These are phyloP conservation scores for Fomitopsis betulina DNA, from an alignment of 1,284 basidiomycete genomes.

Conservation along the genomic window DNA sequence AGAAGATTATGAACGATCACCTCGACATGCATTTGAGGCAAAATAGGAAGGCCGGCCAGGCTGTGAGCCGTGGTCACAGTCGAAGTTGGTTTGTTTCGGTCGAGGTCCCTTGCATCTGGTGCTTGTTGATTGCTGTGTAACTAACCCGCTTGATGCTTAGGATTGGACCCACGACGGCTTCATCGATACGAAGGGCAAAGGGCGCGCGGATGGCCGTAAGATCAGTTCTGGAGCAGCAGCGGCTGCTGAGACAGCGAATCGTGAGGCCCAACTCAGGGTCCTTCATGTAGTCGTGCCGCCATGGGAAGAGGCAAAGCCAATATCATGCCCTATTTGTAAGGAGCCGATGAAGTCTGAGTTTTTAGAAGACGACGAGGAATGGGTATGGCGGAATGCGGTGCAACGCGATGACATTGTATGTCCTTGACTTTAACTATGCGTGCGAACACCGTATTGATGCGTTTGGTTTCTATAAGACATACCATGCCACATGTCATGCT, in stretches of 20 bases:
- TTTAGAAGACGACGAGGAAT: constrained; percentile 95
- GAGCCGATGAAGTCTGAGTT: constrained; percentile 92
- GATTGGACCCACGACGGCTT: constrained; percentile 79
- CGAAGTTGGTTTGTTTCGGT: constrained; percentile 87
- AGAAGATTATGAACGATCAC: constrained; percentile 82
- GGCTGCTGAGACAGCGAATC: constrained; percentile 65
- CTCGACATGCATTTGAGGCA: constrained; percentile 97
- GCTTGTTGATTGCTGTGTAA: constrained; percentile 3
- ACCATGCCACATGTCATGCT: constrained; percentile 89
- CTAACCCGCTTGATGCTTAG: constrained; percentile 37
- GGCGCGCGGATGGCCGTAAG: constrained; percentile 47
- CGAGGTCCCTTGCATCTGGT: constrained; percentile 59
- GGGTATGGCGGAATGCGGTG: constrained; percentile 97
- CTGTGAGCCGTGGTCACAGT: constrained; percentile 82
- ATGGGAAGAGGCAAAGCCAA: constrained; percentile 73
- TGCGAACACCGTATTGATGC: constrained; percentile 2
- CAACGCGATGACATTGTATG: constrained; percentile 78
- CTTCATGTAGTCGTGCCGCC: constrained; percentile 86
- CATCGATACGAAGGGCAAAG: constrained; percentile 61
- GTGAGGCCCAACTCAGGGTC: constrained; percentile 70
- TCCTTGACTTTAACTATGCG: constrained; percentile 8
- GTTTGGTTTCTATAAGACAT: constrained; percentile 47
- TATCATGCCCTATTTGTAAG: constrained; percentile 96
- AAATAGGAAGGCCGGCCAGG: constrained; percentile 86
- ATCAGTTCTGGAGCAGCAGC: constrained; percentile 52